Base-by-base conservation (phyloP, 805 yeast species). In the Barnettozyma siamensis region DNA sequence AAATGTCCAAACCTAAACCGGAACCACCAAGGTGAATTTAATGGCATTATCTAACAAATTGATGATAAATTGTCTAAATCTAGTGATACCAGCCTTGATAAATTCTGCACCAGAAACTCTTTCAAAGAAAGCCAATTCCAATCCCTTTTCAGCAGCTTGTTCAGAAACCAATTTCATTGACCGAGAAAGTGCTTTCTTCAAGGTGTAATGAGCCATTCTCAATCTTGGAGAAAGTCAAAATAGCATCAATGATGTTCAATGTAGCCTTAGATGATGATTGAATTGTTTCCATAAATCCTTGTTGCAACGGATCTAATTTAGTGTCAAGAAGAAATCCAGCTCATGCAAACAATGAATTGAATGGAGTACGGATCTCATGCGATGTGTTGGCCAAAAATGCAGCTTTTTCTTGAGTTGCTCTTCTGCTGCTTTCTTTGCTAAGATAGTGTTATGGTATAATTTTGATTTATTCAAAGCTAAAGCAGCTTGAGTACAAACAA, bases 21-120 rank as follows among this genome's bases (percentile, higher is more conserved):
- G 95, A 86, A 50, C 95, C 95, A 49, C 95, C 95, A 59, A 83
- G 85, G 95, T 86, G 57, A 86, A 86, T 59, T 86, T 86, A 50
- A 86, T 85, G 21, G 95, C 91, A 59, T 86, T 86, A 35, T 95
- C 95, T 5, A 88, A 83, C 47, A 86, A 68, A 57, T 86, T 86
- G 51, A 87, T 73, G 33, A 86, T 83, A 30, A 86, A 89, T 57
- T 86, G 95, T 52, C 91, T 73, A 52, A 87, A 69, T 56, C 95
- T 74, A 64, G 85, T 86, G 4, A 89, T 78, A 63, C 87, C 95
- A 42, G 95, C 95, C 48, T 83, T 78, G 47, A 86, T 70, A 53
- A 79, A 75, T 55, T 86, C 95, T 4, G 89, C 86, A 72, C 83
- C 82, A 0, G 85, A 75, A 43, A 82, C 78, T 61, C 84, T 91